Evolutionary conservation across 768 basidiomycete genomes (phyloP).

Genomic region (Leccinum arenicola): DNA sequence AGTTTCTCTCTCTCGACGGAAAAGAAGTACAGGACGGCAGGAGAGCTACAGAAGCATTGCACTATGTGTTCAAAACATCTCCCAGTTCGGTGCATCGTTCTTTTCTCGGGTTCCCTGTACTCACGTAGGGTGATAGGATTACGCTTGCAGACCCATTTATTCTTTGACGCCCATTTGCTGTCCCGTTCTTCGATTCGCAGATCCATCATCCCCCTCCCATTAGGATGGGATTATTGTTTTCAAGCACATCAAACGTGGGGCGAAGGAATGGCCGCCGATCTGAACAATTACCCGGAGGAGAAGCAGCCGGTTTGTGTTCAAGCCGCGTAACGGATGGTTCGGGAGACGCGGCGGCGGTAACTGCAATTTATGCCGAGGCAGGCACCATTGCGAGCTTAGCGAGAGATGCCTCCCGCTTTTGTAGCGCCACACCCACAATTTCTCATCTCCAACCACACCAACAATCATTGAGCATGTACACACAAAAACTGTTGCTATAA

Average conservation of each 20-base stretch:
- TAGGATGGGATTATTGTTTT: background rate
- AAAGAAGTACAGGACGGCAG: background rate
- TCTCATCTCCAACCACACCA: background rate
- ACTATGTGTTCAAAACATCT: background rate
- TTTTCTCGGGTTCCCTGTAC: background rate
- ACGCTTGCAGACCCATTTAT: background rate
- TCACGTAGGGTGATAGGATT: background rate
- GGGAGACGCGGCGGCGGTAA: background rate
- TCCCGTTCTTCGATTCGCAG: background rate
- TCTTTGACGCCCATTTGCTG: background rate
- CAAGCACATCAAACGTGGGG: background rate
- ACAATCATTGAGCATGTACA: background rate
- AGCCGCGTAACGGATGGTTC: background rate
- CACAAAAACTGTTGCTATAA: background rate
- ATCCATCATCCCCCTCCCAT: background rate
- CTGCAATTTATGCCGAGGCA: background rate
- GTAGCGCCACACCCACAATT: background rate
- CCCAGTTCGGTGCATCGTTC: background rate
- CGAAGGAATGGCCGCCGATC: background rate
- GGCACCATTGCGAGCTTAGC: background rate
- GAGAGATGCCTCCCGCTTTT: background rate
- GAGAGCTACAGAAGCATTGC: background rate
- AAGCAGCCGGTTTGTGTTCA: background rate
- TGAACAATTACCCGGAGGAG: no score
- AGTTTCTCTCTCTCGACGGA: background rate